A percentile compares a stretch with the other conserved stretches of the same genome.
Evolutionary conservation across 2,329 filamentous ascomycete species (phyloP).

Genomic region (Tolypocladium tundrense): DNA sequence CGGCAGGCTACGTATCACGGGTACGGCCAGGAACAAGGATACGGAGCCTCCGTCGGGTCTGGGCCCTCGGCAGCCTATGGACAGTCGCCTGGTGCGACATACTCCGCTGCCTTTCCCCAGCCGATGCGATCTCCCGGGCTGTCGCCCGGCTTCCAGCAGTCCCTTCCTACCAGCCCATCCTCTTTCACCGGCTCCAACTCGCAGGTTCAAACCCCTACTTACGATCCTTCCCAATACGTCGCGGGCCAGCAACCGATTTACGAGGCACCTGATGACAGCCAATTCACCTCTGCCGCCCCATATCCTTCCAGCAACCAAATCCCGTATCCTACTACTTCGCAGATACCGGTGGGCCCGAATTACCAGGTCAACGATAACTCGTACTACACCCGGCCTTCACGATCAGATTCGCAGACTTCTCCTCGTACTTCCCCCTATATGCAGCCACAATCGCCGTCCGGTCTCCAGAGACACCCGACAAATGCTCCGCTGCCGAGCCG

Average conservation of each 20-base stretch:
- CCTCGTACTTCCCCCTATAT: slow-evolving; percentile 33
- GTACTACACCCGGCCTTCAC: slow-evolving; percentile 31
- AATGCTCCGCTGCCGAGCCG: slow-evolving; percentile 49
- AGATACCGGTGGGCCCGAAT: slow-evolving; percentile 42
- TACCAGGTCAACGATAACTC: slow-evolving; percentile 37
- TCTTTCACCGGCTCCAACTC: slow-evolving; percentile 14
- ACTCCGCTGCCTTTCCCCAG: slow-evolving; percentile 12
- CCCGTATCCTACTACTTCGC: slow-evolving; percentile 41
- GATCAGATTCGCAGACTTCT: slow-evolving; percentile 41
- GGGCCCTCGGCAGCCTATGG: slow-evolving; percentile 24
- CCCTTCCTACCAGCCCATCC: slow-evolving; percentile 24
- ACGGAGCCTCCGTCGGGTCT: slow-evolving; percentile 25
- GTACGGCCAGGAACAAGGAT: slow-evolving; percentile 33
- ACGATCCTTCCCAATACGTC: slow-evolving; percentile 25
- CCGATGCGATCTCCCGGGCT: slow-evolving; percentile 16
- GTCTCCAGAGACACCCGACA: slow-evolving; percentile 47
- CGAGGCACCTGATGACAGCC: neutral
- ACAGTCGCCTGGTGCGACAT: slow-evolving; percentile 26
- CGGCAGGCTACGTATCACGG: slow-evolving; percentile 41
- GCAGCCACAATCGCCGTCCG: slow-evolving; percentile 30
- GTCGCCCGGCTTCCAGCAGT: slow-evolving; percentile 29
- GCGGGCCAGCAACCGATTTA: slow-evolving; percentile 20
- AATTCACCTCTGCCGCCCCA: slow-evolving; percentile 16
- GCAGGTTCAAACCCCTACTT: slow-evolving; percentile 18
- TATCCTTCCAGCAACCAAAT: slow-evolving; percentile 25